These are phyloP conservation scores for Parietaria judaica DNA, from an alignment of 306 rosid genomes.

Conservation along the genomic window DNA sequence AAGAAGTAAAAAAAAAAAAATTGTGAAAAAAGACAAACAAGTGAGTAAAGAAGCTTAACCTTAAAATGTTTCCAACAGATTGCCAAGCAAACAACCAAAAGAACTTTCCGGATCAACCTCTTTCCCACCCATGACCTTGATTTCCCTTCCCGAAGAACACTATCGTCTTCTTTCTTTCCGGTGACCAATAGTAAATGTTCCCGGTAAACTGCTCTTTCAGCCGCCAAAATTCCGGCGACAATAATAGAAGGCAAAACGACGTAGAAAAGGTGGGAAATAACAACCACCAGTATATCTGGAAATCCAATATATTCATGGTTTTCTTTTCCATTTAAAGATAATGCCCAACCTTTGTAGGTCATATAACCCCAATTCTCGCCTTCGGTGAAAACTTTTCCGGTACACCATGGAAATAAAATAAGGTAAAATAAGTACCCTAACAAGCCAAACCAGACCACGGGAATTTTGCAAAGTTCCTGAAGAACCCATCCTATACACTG, in stretches of 20 bases:
- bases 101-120: constrained; percentile 52
- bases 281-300: constrained; percentile 80
- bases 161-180: constrained; percentile 79
- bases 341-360: constrained; percentile 86
- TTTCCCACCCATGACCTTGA: constrained; percentile 27
- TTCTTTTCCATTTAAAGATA: constrained; percentile 37
- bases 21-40: too few relatives aligned
- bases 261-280: constrained; percentile 69
- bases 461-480: constrained; percentile 64
- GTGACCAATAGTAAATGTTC: constrained; percentile 37
- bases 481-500: constrained; percentile 54
- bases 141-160: constrained; percentile 16
- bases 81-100: constrained; percentile 50
- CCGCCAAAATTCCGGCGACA: constrained; percentile 42
- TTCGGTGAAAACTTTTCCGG: constrained; percentile 62
- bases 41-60: constrained; percentile 34
- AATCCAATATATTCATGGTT: constrained; percentile 60
- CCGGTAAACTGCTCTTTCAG: constrained; percentile 52
- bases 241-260: constrained; percentile 71
- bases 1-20: too few relatives aligned
- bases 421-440: constrained; percentile 68
- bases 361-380: constrained; percentile 54
- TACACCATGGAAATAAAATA: constrained; percentile 66
- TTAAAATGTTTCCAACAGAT: constrained; percentile 70
- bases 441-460: constrained; percentile 55